phyloP scores from a whole-genome alignment of 805 yeast genomes.

The Dipodascus geniculatus region DNA sequence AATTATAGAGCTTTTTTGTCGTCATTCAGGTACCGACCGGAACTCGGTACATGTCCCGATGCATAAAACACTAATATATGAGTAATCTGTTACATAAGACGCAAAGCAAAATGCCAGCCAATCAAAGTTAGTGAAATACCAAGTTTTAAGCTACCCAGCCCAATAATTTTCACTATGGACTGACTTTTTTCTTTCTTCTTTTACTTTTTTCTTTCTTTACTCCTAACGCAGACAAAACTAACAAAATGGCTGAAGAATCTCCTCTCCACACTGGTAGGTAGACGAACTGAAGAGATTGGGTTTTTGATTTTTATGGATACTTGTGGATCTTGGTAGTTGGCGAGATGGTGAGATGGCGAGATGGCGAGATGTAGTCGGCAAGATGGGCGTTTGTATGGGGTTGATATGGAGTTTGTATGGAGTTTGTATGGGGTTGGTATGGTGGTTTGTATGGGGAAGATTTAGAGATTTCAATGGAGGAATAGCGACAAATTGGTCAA shows the following conservation, averaged over 20 bases:
- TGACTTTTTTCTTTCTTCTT: neutral
- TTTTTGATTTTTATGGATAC: neutral
- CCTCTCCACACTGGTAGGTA: slow-evolving; percentile 1
- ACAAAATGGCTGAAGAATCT: neutral
- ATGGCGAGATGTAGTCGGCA: no score
- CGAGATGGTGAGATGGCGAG: no score
- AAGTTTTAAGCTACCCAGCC: neutral
- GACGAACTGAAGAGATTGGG: no score
- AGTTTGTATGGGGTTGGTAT: no score
- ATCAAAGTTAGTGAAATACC: neutral
- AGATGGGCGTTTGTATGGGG: no score
- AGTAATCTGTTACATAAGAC: neutral
- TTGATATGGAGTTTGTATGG: no score
- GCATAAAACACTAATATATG: no score
- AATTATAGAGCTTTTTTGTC: neutral
- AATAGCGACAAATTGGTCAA: no score
- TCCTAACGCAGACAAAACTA: neutral
- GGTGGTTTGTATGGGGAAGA: no score
- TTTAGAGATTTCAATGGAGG: no score
- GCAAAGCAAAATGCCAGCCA: neutral
- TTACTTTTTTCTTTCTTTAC: neutral
- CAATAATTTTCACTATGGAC: slow-evolving; percentile 1
- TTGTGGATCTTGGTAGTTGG: no score
- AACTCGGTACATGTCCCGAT: neutral
- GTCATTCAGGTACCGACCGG: neutral